Percentiles rank a stretch among this genome's conserved stretches.
These are phyloP conservation scores for Escovopsis sp. DNA, from an alignment of 2,329 filamentous ascomycete genomes.

Conservation along the genomic window DNA sequence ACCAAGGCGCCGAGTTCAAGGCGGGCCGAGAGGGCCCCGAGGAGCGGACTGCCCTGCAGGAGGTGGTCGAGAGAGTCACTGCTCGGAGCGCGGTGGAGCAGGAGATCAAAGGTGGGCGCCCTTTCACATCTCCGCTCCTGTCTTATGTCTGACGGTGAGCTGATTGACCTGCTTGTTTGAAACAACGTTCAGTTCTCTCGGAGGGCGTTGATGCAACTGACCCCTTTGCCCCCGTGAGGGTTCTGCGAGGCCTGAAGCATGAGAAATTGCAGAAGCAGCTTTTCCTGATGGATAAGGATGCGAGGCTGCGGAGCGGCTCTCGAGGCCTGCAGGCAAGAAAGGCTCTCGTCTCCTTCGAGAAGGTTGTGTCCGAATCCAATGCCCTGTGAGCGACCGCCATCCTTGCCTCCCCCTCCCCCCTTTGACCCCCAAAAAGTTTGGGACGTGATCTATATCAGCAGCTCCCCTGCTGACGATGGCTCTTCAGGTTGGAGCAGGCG, in stretches of 20 bases:
- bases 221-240: constrained; percentile 40
- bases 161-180: neutral
- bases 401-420: neutral
- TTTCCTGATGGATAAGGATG: constrained; percentile 59
- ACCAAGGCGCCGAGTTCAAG: constrained; percentile 15
- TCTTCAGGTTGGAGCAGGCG: constrained; percentile 31
- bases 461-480: too few species aligned
- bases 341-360: constrained; percentile 53
- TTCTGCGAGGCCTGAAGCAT: constrained; percentile 47
- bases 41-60: constrained; percentile 40
- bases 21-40: constrained; percentile 3
- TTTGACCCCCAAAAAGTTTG: neutral
- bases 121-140: too few species aligned
- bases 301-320: constrained; percentile 57
- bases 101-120: constrained; percentile 39
- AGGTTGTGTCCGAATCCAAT: constrained; percentile 44
- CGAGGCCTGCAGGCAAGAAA: constrained; percentile 66
- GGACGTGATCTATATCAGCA: too few species aligned
- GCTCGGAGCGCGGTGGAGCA: constrained; percentile 40
- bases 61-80: constrained; percentile 49
- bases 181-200: constrained; percentile 33
- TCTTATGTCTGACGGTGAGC: too few species aligned
- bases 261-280: constrained; percentile 47
- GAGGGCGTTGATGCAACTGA: constrained; percentile 44
- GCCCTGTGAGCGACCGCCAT: constrained; percentile 26